Evolutionary conservation across 179 eudicot species (phyloP).

Genomic region (Patellifolia procumbens): DNA sequence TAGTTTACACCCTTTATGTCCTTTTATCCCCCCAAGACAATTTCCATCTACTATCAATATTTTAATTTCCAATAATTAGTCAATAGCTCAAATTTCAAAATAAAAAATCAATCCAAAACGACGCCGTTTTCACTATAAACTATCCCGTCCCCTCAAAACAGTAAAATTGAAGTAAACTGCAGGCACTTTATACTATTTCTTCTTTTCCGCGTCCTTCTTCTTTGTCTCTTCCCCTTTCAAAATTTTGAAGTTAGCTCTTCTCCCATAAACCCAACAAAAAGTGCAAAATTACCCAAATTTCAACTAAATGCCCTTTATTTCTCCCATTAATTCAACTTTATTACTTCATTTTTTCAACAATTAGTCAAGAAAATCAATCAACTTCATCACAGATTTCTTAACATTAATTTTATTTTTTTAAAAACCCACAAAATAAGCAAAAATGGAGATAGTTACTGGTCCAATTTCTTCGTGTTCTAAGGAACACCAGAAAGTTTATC

Average conservation of each 20-base stretch:
- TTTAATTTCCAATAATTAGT: too few relatives aligned
- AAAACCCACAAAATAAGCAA: not conserved
- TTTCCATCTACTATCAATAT: too few relatives aligned
- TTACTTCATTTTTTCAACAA: not conserved
- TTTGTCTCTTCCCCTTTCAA: constrained; percentile 6
- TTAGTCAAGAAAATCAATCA: not conserved
- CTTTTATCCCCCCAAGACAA: not conserved
- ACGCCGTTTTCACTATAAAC: too few relatives aligned
- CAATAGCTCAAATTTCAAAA: not conserved
- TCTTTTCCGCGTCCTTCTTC: too few relatives aligned
- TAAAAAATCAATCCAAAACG: not conserved
- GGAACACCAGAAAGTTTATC: constrained; percentile 47
- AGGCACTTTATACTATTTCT: not conserved
- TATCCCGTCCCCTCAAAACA: not conserved
- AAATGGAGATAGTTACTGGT: constrained; percentile 39
- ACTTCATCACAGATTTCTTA: not conserved
- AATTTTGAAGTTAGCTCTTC: constrained; percentile 10
- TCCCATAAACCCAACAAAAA: not conserved
- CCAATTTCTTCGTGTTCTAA: constrained; percentile 41
- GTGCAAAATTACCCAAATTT: not conserved
- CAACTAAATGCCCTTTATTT: not conserved
- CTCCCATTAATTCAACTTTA: not conserved
- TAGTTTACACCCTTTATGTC: too few relatives aligned
- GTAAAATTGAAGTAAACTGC: not conserved
- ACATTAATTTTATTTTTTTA: too few relatives aligned